Percentiles rank a stretch among this genome's conserved stretches.
phyloP scores from a whole-genome alignment of 1,284 basidiomycete species.

The Ustilago shanxiensis region DNA sequence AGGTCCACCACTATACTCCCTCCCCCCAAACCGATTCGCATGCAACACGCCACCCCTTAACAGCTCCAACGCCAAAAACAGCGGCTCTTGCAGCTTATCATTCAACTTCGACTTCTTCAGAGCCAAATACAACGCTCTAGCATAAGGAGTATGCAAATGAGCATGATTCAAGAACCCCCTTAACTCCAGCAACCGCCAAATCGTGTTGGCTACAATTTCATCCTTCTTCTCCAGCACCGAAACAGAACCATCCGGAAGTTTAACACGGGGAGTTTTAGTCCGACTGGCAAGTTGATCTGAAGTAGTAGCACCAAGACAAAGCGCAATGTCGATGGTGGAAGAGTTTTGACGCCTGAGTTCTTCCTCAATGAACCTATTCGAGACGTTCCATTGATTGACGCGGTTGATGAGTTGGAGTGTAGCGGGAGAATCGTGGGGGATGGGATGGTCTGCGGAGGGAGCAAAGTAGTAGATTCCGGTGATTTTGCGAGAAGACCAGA shows the following conservation, averaged over 20 bases:
- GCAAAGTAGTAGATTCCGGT: conserved; percentile 65
- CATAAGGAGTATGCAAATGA: conserved; percentile 86
- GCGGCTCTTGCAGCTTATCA: conserved; percentile 97
- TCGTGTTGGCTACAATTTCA: conserved; percentile 96
- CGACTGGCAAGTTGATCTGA: conserved; percentile 57
- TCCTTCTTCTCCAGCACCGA: conserved; percentile 90
- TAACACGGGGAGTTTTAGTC: conserved; percentile 58
- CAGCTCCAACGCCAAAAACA: conserved; percentile 89
- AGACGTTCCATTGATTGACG: conserved; percentile 92
- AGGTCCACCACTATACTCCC: conserved; percentile 90
- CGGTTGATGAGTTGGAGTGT: conserved; percentile 89
- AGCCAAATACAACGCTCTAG: conserved; percentile 88
- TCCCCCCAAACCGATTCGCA: conserved; percentile 88
- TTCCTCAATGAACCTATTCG: conserved; percentile 87
- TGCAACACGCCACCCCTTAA: conserved; percentile 94
- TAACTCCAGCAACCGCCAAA: conserved; percentile 97
- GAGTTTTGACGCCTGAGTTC: conserved; percentile 96
- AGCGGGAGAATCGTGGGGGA: conserved; percentile 74
- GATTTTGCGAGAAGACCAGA: conserved; percentile 65
- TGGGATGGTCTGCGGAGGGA: conserved; percentile 46
- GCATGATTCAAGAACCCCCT: conserved; percentile 90
- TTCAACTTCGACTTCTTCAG: conserved; percentile 83
- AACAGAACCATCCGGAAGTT: conserved; percentile 36
- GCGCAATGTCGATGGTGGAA: conserved; percentile 95
- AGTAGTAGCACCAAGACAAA: conserved; percentile 89